Evolutionary conservation across 2,329 filamentous ascomycete genomes (phyloP), one percentile per base, ranked within the genome.

Genomic region (Claviceps arundinis): DNA sequence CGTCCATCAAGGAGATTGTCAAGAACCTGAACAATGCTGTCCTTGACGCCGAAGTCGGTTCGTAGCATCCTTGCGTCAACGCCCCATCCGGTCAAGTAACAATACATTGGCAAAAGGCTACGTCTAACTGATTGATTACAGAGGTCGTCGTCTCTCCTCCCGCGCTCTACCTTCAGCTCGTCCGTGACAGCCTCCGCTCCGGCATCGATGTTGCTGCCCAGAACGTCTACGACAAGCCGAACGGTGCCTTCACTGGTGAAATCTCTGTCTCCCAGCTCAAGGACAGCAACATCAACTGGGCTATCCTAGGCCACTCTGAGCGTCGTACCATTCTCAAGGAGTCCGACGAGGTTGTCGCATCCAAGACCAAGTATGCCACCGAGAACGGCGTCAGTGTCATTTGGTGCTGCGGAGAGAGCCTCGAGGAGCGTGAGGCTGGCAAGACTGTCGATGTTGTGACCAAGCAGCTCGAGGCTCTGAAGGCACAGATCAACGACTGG

Each of bases 151-250:
- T 98, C 70, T 82, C 93, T 57, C 93, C 93, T 57, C 89, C 93
- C 47, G 73, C 88, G 54, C 79, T 97, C 67, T 97, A 95, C 78
- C 88, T 98, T 62, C 80, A 88, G 65, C 82, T 90, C 59, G 82
- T 89, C 65, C 88, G 88, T 64, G 84, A 93, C 68, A 77, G 83
- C 65, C 80, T 91, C 63, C 81, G 84, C 68, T 66, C 79, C 62
- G 82, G 83, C 59, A 77, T 98, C 67, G 85, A 87, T 65, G 87
- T 98, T 57, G 87, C 91, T 53, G 85, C 93, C 53, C 93, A 98
- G 76, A 98, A 98, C 73, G 89, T 97, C 71, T 97, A 82, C 73
- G 87, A 97, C 78, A 91, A 91, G 81, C 89, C 89, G 69, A 89
- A 93, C 71, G 93, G 93, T 62, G 93, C 93, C 63, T 97, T 87